A percentile compares a stretch with the other conserved stretches of the same genome.
Conservation (phyloP, 164 flowering plant genomes). For the Amborella trichopoda region DNA sequence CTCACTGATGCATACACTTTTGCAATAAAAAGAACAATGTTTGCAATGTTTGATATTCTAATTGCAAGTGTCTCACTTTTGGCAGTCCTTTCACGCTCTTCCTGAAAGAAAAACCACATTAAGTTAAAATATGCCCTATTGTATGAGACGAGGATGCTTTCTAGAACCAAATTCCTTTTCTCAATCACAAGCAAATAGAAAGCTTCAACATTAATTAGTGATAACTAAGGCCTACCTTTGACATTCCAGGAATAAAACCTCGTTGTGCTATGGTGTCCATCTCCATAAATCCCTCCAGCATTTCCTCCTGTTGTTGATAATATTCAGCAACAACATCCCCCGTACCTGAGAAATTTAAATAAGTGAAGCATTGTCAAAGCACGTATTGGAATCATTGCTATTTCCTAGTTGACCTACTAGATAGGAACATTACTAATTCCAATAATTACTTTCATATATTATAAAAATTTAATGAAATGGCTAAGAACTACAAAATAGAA, state of each 20-base stretch:
- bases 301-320: slow-evolving; percentile 90
- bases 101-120: slow-evolving; percentile 31
- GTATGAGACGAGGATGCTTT: too few species aligned
- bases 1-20: slow-evolving; percentile 76
- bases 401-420: too few species aligned
- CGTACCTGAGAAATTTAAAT: slow-evolving; percentile 28
- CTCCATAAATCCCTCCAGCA: slow-evolving; percentile 82
- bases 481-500: too few species aligned
- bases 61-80: slow-evolving; percentile 74
- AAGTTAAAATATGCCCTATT: too few species aligned
- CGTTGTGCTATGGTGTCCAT: slow-evolving; percentile 82
- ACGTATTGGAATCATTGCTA: too few species aligned
- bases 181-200: neutral
- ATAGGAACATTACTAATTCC: too few species aligned
- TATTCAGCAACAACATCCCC: slow-evolving; percentile 82
- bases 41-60: slow-evolving; percentile 76
- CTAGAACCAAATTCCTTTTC: too few species aligned
- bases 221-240: slow-evolving; percentile 72
- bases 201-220: too few species aligned
- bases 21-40: slow-evolving; percentile 81
- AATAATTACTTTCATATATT: too few species aligned
- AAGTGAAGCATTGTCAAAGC: neutral
- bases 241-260: slow-evolving; percentile 75
- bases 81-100: slow-evolving; percentile 73
- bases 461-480: too few species aligned